phyloP scores from a whole-genome alignment of 768 basidiomycete species.

The Postia placenta region DNA sequence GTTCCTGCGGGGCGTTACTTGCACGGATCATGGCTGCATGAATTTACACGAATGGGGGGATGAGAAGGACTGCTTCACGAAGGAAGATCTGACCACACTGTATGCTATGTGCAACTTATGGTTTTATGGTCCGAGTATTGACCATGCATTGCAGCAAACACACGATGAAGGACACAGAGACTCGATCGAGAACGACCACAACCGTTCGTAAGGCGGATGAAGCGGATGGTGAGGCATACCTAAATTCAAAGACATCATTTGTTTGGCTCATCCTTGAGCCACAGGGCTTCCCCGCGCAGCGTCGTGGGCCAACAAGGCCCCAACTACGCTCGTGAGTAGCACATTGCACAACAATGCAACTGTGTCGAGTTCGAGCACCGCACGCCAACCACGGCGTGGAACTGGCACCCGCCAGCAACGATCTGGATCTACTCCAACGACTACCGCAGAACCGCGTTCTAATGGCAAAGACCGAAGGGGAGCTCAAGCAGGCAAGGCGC shows the following conservation, averaged over 20 bases:
- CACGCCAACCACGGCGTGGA: conserved; percentile 18
- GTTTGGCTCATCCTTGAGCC: too few species aligned
- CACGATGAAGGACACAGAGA: conserved; percentile 87
- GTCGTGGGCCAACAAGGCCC: conserved; percentile 35
- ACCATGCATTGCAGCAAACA: conserved; percentile 60
- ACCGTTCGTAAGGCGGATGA: conserved; percentile 59
- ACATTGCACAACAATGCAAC: conserved; percentile 25
- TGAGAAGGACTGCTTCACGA: conserved; percentile 95
- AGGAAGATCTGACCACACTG: conserved; percentile 93
- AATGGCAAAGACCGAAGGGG: conserved; percentile 36
- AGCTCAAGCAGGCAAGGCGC: conserved; percentile 32
- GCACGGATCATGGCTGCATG: conserved; percentile 87
- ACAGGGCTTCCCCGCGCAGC: conserved; percentile 60
- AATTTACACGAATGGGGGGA: conserved; percentile 98
- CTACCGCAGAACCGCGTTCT: conserved; percentile 10
- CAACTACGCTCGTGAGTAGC: conserved; percentile 15
- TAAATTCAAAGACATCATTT: too few species aligned
- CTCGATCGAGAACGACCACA: conserved; percentile 42
- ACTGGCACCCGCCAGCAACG: conserved; percentile 42
- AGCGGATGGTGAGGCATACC: conserved; percentile 46
- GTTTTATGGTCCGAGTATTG: not conserved
- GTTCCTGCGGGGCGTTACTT: conserved; percentile 80
- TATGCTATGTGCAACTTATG: conserved; percentile 40
- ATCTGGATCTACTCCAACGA: conserved; percentile 23
- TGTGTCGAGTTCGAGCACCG: conserved; percentile 6